Conservation (phyloP, 495 filamentous ascomycete species). For the Neurospora sp. region DNA sequence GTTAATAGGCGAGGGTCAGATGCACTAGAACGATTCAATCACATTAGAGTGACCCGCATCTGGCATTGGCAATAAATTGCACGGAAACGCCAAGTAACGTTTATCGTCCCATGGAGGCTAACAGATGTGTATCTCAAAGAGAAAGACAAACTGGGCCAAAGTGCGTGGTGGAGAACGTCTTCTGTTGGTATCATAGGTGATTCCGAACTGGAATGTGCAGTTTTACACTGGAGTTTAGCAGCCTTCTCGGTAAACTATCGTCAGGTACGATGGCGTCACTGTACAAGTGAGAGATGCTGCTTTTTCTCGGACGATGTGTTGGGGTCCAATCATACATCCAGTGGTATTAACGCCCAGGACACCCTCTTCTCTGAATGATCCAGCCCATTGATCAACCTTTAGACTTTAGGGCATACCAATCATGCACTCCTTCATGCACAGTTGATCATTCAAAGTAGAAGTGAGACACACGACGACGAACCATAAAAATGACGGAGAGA, state of each 20-base stretch:
- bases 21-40: neutral
- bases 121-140: neutral
- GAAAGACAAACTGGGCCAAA: neutral
- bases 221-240: too few species aligned
- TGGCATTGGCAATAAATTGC: neutral
- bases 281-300: neutral
- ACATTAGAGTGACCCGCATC: neutral
- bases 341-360: neutral
- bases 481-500: neutral
- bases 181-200: neutral
- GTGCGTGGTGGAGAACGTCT: neutral
- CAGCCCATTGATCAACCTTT: neutral
- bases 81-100: neutral
- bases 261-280: neutral
- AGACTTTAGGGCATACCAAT: neutral
- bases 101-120: neutral
- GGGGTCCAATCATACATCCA: neutral
- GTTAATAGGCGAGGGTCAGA: neutral
- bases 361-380: neutral
- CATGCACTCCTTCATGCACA: neutral
- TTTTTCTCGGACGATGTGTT: neutral
- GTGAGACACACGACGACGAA: neutral
- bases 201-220: too few species aligned
- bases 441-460: neutral
- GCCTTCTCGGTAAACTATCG: neutral